Base-by-base conservation (phyloP, 106 monocot species). In the Cymbidium sinense region DNA sequence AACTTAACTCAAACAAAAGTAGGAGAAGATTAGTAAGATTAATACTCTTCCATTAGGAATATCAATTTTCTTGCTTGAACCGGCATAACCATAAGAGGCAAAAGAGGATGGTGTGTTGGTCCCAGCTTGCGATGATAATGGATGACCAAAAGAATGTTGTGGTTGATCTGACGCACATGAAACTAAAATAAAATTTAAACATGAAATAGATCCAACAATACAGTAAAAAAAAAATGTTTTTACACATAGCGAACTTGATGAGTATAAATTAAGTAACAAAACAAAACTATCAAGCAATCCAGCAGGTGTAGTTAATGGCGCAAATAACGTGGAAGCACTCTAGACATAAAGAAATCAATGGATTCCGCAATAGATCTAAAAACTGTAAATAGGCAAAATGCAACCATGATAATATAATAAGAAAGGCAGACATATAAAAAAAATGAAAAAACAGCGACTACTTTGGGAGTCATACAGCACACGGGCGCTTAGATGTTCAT, bases 1-100 rank as follows among this genome's bases (percentile, higher is more conserved):
- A 79, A 28, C 2, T 30, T 36, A 30, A 35, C 5, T 11, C n/a
- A n/a, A n/a, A n/a, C n/a, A n/a, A n/a, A n/a, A n/a, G n/a, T n/a
- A 74, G 20, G 18, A 21, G n/a, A 81, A 5, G 2, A 6, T 9
- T 15, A 54, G 12, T 50, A 54, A 36, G 70, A 29, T 70, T n/a
- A 62, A 1, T 79, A 90, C 90, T 85, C 81, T 81, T 71, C 80
- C 90, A 83, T 87, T 90, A 43, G 87, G 87, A 74, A 90, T 85
- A 39, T 87, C 83, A 43, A 90, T 85, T 69, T 79, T 87, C 76
- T 87, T 90, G 67, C 70, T 87, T 54, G 85, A 35, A 20, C 85
- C 83, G 17, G 43, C 77, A 73, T 77, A 85, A 47, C 74, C 85
- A 80, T 84, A 83, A 25, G 64, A 27, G 34, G 69, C 43, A 28